Evolutionary conservation across 1,284 basidiomycete genomes (phyloP).

Genomic region (Cutaneotrichosporon arboriforme): DNA sequence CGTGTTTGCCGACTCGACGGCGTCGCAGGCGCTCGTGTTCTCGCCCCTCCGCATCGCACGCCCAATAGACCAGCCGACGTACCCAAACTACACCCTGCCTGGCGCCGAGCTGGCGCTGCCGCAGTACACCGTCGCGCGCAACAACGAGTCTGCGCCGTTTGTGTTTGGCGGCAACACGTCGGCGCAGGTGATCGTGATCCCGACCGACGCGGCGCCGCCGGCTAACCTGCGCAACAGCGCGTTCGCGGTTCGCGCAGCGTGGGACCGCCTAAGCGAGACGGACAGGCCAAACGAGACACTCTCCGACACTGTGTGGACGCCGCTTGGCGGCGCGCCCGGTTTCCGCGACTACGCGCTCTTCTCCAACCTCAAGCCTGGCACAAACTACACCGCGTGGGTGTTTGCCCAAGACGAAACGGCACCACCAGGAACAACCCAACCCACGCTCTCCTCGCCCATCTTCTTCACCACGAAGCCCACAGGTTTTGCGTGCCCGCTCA

Average conservation of each 20-base stretch:
- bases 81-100: conserved; percentile 75
- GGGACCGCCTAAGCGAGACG: background rate
- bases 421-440: background rate
- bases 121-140: conserved; percentile 7
- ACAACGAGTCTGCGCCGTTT: conserved; percentile 15
- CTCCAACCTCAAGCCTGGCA: conserved; percentile 22
- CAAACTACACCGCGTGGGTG: conserved; percentile 46
- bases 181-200: background rate
- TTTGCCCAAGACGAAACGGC: conserved; percentile 12
- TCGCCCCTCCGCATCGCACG: conserved; percentile 57
- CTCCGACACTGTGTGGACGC: conserved; percentile 19
- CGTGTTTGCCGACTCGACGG: conserved; percentile 68
- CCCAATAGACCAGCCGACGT: conserved; percentile 52
- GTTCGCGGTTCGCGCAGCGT: background rate
- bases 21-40: conserved; percentile 68
- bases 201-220: conserved; percentile 16
- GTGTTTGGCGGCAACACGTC: background rate
- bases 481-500: conserved; percentile 64
- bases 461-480: conserved; percentile 40
- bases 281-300: background rate
- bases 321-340: conserved; percentile 27
- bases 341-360: conserved; percentile 33
- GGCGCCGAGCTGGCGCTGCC: conserved; percentile 56
- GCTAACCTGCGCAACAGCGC: background rate
- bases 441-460: conserved; percentile 33